Conservation (phyloP, 2,329 filamentous ascomycete species). For the Xylaria polymorpha region DNA sequence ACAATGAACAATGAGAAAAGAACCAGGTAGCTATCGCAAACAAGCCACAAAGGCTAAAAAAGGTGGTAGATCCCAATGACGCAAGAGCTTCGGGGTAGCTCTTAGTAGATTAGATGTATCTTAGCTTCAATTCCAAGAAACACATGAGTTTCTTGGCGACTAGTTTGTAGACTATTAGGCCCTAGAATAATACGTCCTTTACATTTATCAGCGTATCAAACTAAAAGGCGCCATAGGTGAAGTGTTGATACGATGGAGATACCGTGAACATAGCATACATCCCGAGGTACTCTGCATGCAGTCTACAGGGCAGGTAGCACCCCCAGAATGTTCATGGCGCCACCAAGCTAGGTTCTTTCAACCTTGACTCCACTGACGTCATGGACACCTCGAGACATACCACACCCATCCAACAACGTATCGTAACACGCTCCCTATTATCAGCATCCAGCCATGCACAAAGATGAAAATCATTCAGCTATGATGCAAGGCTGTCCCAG, state of each 20-base stretch:
- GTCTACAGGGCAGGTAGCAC: not conserved
- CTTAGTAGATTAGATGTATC: not conserved
- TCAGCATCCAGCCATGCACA: slow-evolving; percentile 6
- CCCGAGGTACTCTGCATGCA: not conserved
- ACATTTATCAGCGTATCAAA: not conserved
- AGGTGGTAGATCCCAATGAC: slow-evolving; percentile 22
- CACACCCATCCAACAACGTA: slow-evolving; percentile 8
- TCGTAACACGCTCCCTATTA: slow-evolving; percentile 11
- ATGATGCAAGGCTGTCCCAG: slow-evolving; percentile 33
- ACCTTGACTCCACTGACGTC: slow-evolving; percentile 28
- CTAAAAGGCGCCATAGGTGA: not conserved
- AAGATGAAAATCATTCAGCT: slow-evolving; percentile 27
- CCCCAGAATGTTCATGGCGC: not conserved
- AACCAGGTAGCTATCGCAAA: too few relatives aligned
- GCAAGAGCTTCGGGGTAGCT: slow-evolving; percentile 13
- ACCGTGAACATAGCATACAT: too few relatives aligned
- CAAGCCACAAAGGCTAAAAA: slow-evolving; percentile 11
- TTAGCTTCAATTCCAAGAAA: not conserved
- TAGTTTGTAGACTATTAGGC: too few relatives aligned
- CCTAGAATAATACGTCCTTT: not conserved
- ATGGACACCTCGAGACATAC: slow-evolving; percentile 15
- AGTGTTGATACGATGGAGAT: not conserved
- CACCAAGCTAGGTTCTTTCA: slow-evolving; percentile 18
- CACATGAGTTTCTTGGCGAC: not conserved
- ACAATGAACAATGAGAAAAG: not conserved